Evolutionary conservation across 306 rosid genomes (phyloP), one percentile per base, ranked within the genome.

Genomic region (Fragaria iinumae): DNA sequence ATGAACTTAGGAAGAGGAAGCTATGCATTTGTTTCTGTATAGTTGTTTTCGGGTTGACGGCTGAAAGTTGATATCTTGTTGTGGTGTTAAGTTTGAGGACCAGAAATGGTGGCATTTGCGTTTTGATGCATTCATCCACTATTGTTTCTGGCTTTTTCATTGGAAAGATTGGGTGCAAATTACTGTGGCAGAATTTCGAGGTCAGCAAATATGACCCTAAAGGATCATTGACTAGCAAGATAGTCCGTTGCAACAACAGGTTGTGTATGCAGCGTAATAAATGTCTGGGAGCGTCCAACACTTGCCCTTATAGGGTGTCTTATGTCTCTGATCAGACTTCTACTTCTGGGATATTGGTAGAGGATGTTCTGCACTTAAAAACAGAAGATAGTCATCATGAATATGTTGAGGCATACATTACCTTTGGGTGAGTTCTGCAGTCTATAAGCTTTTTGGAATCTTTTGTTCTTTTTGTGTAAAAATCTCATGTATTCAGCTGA

Each of bases 251-350:
- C 86, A 90, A 83, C 76, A 80, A 82, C 79, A 88, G 87, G 65
- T 78, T 91, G 83, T 91, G 97, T 75, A 72, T 80, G 6, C 91
- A 83, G 69, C 94, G 84, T 34, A 81, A 82, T 67, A 87, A 83
- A 70, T 94, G 98, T 87, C 76, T 71, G 62, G 88, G 87, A 77
- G 76, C 86, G 62, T 84, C 82, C 69, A 84, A 89, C 80, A 87
- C 77, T 77, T 94, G 97, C 84, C 96, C 97, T 77, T 94, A 91
- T 86, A 86, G 76, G 86, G 97, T 94, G 67, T 94, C 98, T 76
- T 94, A 90, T 74, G 93, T 90, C 69, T 91, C 96, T 23, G 94
- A 93, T 23, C 94, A 91, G 80, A 94, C 97, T 12, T 91, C 97
- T 69, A 91, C 96, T 0, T 87, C 93, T 12, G 98, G 97, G 50